These are phyloP conservation scores for Saxophila tyrrhenica DNA, from an alignment of 495 filamentous ascomycete genomes.

Conservation along the genomic window DNA sequence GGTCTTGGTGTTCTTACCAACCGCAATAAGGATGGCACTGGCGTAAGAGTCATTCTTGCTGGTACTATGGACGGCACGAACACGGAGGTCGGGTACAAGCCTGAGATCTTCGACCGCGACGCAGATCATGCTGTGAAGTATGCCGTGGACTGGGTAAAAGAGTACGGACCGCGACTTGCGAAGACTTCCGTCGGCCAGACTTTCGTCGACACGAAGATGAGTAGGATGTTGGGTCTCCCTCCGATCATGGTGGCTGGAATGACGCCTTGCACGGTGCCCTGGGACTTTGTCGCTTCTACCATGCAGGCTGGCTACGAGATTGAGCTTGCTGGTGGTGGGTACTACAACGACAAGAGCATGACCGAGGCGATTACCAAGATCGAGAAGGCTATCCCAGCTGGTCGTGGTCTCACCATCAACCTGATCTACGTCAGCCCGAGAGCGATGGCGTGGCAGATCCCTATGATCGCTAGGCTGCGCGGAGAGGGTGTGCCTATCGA, in stretches of 20 bases:
- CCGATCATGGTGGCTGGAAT: constrained; percentile 91
- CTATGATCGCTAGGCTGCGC: constrained; percentile 71
- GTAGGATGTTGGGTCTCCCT: constrained; percentile 75
- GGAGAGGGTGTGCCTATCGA: constrained; percentile 87
- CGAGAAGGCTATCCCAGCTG: constrained; percentile 74
- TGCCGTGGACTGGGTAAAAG: constrained; percentile 96
- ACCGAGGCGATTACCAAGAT: constrained; percentile 83
- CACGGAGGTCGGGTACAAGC: constrained; percentile 86
- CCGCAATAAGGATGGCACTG: constrained; percentile 95
- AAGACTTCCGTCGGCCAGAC: constrained; percentile 77
- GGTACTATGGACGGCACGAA: constrained; percentile 85
- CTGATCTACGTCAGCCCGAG: constrained; percentile 94
- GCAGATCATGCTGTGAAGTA: constrained; percentile 86
- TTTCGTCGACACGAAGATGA: constrained; percentile 97
- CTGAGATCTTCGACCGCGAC: constrained; percentile 92
- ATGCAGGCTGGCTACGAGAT: constrained; percentile 95
- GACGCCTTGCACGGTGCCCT: constrained; percentile 87
- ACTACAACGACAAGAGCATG: constrained; percentile 85
- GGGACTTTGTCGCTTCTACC: constrained; percentile 90
- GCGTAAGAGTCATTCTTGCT: constrained; percentile 87
- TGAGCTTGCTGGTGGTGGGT: constrained; percentile 83
- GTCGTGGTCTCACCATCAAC: constrained; percentile 87
- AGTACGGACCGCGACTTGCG: constrained; percentile 77
- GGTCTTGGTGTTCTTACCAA: constrained; percentile 94
- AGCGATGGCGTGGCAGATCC: constrained; percentile 97